A percentile compares a stretch with the other conserved stretches of the same genome.
Conservation (phyloP, 345 rosid genomes). For the Brassica rapa region DNA sequence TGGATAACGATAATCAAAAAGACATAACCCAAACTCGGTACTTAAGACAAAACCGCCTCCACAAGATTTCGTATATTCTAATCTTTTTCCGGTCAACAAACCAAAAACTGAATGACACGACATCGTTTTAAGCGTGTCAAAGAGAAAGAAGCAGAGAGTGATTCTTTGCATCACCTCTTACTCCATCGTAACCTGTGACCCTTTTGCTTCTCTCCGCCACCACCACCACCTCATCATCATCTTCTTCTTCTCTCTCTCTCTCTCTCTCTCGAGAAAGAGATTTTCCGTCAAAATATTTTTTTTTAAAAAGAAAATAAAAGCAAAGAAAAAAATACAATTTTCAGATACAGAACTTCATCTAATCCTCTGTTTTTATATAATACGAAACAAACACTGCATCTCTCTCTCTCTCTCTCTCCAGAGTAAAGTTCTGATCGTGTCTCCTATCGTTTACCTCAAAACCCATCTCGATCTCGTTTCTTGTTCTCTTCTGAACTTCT, state of each 20-base stretch:
- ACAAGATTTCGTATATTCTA: constrained; percentile 43
- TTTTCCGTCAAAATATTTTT: constrained; percentile 23
- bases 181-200: constrained; percentile 52
- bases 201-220: constrained; percentile 36
- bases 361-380: constrained; percentile 23
- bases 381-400: constrained; percentile 12
- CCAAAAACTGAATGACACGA: neutral
- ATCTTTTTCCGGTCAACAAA: constrained; percentile 29
- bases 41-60: constrained; percentile 41
- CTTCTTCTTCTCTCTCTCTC: neutral
- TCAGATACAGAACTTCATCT: constrained; percentile 8
- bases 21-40: constrained; percentile 15
- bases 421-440: constrained; percentile 59
- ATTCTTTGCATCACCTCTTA: constrained; percentile 52
- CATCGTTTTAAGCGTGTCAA: constrained; percentile 1
- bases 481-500: constrained; percentile 41
- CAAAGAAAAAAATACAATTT: constrained; percentile 17
- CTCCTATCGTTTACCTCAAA: constrained; percentile 42
- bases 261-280: constrained; percentile 27
- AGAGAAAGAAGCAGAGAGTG: constrained; percentile 27
- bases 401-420: constrained; percentile 30
- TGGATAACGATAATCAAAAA: neutral
- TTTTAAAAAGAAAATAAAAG: neutral
- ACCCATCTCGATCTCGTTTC: constrained; percentile 38
- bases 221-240: neutral